Conservation (phyloP, 1,284 basidiomycete species). For the Fistulina hepatica region DNA sequence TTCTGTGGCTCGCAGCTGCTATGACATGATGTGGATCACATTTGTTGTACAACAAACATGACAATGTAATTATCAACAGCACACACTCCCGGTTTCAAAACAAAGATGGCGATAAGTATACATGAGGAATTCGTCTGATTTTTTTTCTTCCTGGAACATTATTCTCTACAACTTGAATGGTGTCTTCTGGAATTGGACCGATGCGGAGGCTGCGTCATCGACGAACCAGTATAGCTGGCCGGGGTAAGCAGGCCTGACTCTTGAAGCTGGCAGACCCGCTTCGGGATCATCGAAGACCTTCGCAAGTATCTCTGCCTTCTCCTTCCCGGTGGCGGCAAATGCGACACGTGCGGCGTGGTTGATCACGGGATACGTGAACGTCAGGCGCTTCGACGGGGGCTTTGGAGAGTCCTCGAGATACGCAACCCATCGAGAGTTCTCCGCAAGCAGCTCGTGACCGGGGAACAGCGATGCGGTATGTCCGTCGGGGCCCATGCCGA, state of each 20-base stretch:
- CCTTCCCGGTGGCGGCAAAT: constrained; percentile 80
- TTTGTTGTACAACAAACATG: too few species aligned
- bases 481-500: constrained; percentile 91
- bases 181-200: constrained; percentile 47
- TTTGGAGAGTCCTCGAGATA: constrained; percentile 91
- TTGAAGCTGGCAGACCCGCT: constrained; percentile 70
- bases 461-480: constrained; percentile 97
- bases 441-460: constrained; percentile 73
- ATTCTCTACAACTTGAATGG: constrained; percentile 39
- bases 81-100: too few species aligned
- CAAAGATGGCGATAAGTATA: too few species aligned
- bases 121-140: too few species aligned
- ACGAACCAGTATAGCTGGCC: constrained; percentile 90
- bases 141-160: constrained; percentile 4
- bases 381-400: constrained; percentile 84
- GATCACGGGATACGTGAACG: constrained; percentile 84
- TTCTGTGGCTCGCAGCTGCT: too few species aligned
- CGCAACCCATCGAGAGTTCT: constrained; percentile 90
- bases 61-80: too few species aligned
- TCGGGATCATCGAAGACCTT: constrained; percentile 76
- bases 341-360: constrained; percentile 84
- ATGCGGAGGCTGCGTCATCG: constrained; percentile 67
- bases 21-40: too few species aligned
- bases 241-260: constrained; percentile 70
- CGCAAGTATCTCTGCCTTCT: constrained; percentile 73